Evolutionary conservation across 257 asterid genomes (phyloP).

Genomic region (Penstemon davidsonii): DNA sequence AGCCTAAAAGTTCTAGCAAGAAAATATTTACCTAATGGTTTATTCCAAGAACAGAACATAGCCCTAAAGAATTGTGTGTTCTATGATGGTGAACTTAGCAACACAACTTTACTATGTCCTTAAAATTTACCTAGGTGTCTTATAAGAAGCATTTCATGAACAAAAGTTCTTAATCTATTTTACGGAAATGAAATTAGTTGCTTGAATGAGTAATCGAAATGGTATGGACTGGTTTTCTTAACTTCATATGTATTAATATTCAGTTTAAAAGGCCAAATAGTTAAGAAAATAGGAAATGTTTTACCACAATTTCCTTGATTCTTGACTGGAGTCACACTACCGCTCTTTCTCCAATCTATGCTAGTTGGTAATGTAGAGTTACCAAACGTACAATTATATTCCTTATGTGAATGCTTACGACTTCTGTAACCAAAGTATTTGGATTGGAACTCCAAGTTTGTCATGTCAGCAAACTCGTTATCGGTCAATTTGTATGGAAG

Average conservation of each 20-base stretch:
- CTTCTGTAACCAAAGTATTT: slow-evolving; percentile 48
- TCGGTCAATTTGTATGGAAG: slow-evolving; percentile 56
- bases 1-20: neutral
- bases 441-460: slow-evolving; percentile 58
- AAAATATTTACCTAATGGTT: neutral
- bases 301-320: slow-evolving; percentile 64
- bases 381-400: neutral
- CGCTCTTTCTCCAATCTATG: slow-evolving; percentile 64
- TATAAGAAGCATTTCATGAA: neutral
- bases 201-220: neutral
- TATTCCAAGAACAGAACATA: neutral
- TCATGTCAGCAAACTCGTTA: slow-evolving; percentile 69
- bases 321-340: slow-evolving; percentile 66
- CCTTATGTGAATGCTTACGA: neutral
- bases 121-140: neutral
- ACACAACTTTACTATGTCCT: neutral
- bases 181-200: neutral
- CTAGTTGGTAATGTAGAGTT: slow-evolving; percentile 27
- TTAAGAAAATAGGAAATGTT: neutral
- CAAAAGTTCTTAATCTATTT: neutral
- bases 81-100: neutral
- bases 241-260: neutral
- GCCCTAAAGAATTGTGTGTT: neutral
- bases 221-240: neutral
- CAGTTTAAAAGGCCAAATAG: neutral